Conservation (phyloP, 176 grass and related monocot genomes). For the Saccharum spontaneum region DNA sequence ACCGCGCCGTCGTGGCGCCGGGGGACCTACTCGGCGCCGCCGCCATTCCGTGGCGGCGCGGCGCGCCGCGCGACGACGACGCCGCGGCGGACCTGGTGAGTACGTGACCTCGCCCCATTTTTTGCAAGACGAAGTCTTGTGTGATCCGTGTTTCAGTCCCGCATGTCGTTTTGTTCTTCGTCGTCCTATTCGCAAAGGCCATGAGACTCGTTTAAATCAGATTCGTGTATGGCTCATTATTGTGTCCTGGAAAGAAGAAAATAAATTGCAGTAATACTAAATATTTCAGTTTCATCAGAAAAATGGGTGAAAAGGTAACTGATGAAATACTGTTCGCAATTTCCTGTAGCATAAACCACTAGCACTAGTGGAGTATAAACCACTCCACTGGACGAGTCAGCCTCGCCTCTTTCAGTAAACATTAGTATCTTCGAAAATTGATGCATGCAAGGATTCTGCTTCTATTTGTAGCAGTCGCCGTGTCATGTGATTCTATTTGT, state of each 20-base stretch:
- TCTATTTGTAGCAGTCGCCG: background rate
- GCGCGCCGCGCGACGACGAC: background rate
- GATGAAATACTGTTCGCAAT: background rate
- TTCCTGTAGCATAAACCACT: background rate
- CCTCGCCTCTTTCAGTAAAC: background rate
- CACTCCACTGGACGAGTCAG: background rate
- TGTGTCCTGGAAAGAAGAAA: background rate
- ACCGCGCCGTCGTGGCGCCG: slow-evolving; percentile 37
- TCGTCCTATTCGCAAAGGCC: background rate
- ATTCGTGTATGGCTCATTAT: background rate
- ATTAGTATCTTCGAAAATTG: background rate
- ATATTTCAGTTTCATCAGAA: background rate
- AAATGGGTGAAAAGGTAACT: background rate
- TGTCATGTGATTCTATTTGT: background rate
- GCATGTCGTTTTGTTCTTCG: background rate
- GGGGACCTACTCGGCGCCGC: background rate
- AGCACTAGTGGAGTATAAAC: background rate
- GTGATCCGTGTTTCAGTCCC: background rate
- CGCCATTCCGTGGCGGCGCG: background rate
- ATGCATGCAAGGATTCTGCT: background rate
- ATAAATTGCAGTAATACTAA: background rate
- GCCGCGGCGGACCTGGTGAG: slow-evolving; percentile 23
- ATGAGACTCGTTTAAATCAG: background rate
- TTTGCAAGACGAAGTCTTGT: background rate
- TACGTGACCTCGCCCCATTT: background rate